A percentile compares a stretch with the other conserved stretches of the same genome.
These are phyloP conservation scores for Fusarium keratoplasticum DNA, from an alignment of 2,329 filamentous ascomycete genomes.

Conservation along the genomic window DNA sequence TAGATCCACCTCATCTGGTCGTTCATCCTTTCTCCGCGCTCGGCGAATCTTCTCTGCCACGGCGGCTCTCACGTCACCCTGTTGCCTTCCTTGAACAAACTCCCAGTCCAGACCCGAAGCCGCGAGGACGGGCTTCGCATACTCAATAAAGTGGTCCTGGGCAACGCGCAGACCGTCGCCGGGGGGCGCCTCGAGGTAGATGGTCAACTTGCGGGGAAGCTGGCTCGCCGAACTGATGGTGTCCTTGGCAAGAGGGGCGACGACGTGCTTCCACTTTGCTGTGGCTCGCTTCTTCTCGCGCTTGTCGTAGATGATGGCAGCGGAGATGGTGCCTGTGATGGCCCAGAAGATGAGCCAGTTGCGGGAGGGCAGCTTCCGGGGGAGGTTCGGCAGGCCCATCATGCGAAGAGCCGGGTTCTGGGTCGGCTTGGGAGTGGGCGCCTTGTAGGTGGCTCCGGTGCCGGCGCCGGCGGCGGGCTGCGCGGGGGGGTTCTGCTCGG, in stretches of 20 bases:
- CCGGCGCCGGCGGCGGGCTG: slow-evolving; percentile 43
- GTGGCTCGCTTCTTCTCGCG: slow-evolving; percentile 88
- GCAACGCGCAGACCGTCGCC: slow-evolving; percentile 85
- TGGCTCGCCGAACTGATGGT: slow-evolving; percentile 74
- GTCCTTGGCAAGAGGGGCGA: slow-evolving; percentile 85
- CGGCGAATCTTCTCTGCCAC: slow-evolving; percentile 89
- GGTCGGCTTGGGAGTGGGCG: slow-evolving; percentile 56
- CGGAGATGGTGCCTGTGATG: slow-evolving; percentile 80
- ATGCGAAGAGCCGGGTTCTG: slow-evolving; percentile 80
- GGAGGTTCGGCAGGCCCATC: slow-evolving; percentile 87
- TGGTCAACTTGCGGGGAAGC: slow-evolving; percentile 84
- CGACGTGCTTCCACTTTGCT: slow-evolving; percentile 85
- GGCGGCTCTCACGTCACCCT: slow-evolving; percentile 91
- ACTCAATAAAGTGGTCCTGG: slow-evolving; percentile 96
- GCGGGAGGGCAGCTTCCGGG: slow-evolving; percentile 87
- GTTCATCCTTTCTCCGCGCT: slow-evolving; percentile 69
- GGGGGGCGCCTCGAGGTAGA: slow-evolving; percentile 88
- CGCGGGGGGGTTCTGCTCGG: slow-evolving; percentile 37
- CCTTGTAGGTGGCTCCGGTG: slow-evolving; percentile 44
- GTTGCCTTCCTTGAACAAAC: slow-evolving; percentile 89
- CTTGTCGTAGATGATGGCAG: slow-evolving; percentile 90
- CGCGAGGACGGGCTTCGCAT: slow-evolving; percentile 91
- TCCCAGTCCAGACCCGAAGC: slow-evolving; percentile 95
- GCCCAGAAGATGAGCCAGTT: slow-evolving; percentile 98
- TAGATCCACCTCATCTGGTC: slow-evolving; percentile 59